A percentile compares a stretch with the other conserved stretches of the same genome.
Evolutionary conservation across 495 filamentous ascomycete species (phyloP).

Genomic region (Opeltia flavorubescens): DNA sequence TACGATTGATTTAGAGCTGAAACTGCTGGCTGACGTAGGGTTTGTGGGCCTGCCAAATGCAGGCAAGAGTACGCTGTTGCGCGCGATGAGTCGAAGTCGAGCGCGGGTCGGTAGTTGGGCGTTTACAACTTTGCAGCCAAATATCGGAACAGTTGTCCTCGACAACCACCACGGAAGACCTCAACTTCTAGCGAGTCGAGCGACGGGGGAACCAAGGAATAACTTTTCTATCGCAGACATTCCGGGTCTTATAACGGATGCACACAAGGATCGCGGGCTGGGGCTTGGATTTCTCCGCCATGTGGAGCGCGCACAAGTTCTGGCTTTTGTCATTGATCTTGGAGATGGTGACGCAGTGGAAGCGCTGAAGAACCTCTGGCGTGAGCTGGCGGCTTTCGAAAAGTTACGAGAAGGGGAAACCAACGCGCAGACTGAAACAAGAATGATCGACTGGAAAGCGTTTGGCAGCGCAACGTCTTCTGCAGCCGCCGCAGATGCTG

Average conservation of each 20-base stretch:
- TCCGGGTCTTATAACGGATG: conserved; percentile 77
- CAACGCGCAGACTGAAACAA: conserved; percentile 31
- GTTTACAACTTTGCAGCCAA: conserved; percentile 88
- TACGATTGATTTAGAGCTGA: conserved; percentile 78
- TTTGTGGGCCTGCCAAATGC: conserved; percentile 92
- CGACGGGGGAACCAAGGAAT: conserved; percentile 33
- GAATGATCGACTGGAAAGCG: conserved; percentile 14
- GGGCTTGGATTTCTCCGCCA: conserved; percentile 88
- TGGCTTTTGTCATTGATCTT: conserved; percentile 89
- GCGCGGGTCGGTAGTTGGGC: conserved; percentile 90
- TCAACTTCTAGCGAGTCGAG: conserved; percentile 26
- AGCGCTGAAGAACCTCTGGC: conserved; percentile 72
- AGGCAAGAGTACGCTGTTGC: conserved; percentile 84
- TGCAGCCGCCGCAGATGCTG: conserved; percentile 1
- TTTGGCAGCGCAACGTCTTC: conserved; percentile 2
- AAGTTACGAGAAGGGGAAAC: conserved; percentile 48
- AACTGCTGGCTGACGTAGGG: conserved; percentile 87
- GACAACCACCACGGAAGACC: conserved; percentile 67
- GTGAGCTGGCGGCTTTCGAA: conserved; percentile 78
- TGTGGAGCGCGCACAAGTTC: conserved; percentile 79
- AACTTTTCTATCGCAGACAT: conserved; percentile 93
- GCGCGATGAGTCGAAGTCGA: conserved; percentile 70
- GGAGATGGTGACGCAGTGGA: conserved; percentile 61
- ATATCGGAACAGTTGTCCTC: conserved; percentile 86
- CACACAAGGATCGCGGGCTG: conserved; percentile 82